Base-by-base conservation (phyloP, 768 basidiomycete genomes). In the Lentinula lateritia region DNA sequence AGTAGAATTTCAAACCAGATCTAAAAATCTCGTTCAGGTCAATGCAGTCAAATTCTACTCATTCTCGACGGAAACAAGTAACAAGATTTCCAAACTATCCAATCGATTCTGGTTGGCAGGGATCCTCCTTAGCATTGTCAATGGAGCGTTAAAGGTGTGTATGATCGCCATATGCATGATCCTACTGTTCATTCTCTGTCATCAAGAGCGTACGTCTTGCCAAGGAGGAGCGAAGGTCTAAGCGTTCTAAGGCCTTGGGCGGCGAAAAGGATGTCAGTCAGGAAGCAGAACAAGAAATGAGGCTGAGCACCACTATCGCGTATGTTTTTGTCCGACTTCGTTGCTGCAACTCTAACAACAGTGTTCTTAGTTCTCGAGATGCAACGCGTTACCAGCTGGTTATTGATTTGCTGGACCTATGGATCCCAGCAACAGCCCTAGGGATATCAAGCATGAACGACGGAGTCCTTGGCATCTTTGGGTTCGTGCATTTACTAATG, bases 41-140 rank as follows among this genome's bases (percentile, higher is more conserved):
- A 85, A 89, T 67, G 66, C 82, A 34, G 77, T 89, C 64, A 89
- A 86, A 67, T 83, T 92, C 67, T 78, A 88, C 62, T 80, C 68
- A 53, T 72, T 91, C 61, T 76, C 75, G 53, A 83, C 90, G 3
- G 83, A 83, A 60, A 85, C 84, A 10, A 81, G 85, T 5, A 77
- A 84, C 57, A 83, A 76, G 66, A 75, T 91, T 15, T 75, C 81
- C 62, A 87, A 83, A 72, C 75, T 82, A 8, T 86, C 92, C 2
- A 91, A 89, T 74, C 85, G 87, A 43, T 89, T 93, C 74, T 98
- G 95, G 95, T 77, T 95, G 18, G 81, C 88, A 3, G 95, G 94
- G 0, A 94, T 98, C 61, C 64, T 88, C 39, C 85, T 93, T 69
- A 94, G 90, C 70, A 78, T 96, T 32, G 74, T 82, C 16, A 86